Base-by-base conservation (phyloP, 2,329 filamentous ascomycete genomes). In the Acephala macrosclerotiorum region DNA sequence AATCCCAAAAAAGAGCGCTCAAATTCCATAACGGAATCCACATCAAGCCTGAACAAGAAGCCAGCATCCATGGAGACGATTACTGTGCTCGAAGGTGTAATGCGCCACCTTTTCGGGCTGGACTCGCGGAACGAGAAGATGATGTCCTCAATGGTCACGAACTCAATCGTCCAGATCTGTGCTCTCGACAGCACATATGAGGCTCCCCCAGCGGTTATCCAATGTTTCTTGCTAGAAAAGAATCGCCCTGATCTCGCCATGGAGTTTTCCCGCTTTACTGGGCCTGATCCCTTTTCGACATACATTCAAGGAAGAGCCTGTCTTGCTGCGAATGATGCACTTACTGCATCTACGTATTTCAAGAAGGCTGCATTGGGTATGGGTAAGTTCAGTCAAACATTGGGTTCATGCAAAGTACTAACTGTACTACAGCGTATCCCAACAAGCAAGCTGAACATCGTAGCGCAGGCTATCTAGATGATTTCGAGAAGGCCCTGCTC, bases 251-350 rank as follows among this genome's bases (percentile, higher is more conserved):
- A 90, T 73, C 77, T 91, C 20, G 86, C 88, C 16, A 72, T 84
- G 35, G 84, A 89, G 67, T 82, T 90, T 29, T 78, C 79, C 16
- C 81, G 84, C 0, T 90, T 89, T 72, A 83, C 83, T 67, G 80
- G 82, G 22, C 82, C 84, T 60, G 85, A 85, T 60, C 80, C 84
- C 69, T 94, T 85, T 83, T 89, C 80, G 81, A 91, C 84, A 71
- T 99, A 99, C 75, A 85, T 98, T 4, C 93, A 94, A 77, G 96
- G 92, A 2, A 89, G 96, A 35, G 84, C 97, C 58, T 86, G 88
- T 70, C 82, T 98, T 38, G 88, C 89, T 5, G 85, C 90, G 68
- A 90, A 90, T 61, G 91, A 97, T 74, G 89, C 89, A 75, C 86
- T 87, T 65, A 83, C 87, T 45, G 95, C 96, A 62, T 87, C 92